Evolutionary conservation across 2,329 filamentous ascomycete genomes (phyloP).

Genomic region (Rhinocladiella similis): DNA sequence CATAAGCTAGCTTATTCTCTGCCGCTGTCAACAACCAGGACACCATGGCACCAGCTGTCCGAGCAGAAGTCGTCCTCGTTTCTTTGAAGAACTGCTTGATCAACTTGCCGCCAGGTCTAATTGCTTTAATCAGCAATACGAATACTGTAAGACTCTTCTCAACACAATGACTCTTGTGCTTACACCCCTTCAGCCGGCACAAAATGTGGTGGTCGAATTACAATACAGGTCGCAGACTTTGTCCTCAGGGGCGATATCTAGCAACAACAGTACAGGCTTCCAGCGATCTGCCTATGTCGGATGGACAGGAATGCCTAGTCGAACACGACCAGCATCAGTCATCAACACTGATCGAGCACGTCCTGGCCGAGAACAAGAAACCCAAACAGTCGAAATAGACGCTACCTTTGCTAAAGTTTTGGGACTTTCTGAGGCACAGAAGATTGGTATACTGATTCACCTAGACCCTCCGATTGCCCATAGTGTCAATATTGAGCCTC

Average conservation of each 20-base stretch:
- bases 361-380: constrained; percentile 77
- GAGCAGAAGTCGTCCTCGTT: constrained; percentile 80
- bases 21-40: too few species aligned
- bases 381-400: constrained; percentile 80
- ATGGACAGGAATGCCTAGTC: constrained; percentile 98
- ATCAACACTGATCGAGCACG: constrained; percentile 55
- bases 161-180: constrained; percentile 6
- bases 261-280: constrained; percentile 48
- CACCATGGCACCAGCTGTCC: constrained; percentile 50
- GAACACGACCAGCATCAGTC: constrained; percentile 72
- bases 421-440: constrained; percentile 78
- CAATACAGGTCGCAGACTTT: constrained; percentile 66
- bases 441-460: constrained; percentile 70
- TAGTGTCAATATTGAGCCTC: constrained; percentile 93
- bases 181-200: constrained; percentile 55
- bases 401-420: constrained; percentile 76
- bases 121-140: constrained; percentile 80
- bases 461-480: constrained; percentile 87
- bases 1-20: too few species aligned
- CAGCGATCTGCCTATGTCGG: constrained; percentile 80
- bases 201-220: constrained; percentile 95
- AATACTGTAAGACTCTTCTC: constrained; percentile 69
- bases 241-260: constrained; percentile 46
- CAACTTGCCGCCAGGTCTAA: constrained; percentile 83
- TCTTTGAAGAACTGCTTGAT: constrained; percentile 93